phyloP scores from a whole-genome alignment of 371 early-diverging fungal species.

The Zancudomyces culisetae region DNA sequence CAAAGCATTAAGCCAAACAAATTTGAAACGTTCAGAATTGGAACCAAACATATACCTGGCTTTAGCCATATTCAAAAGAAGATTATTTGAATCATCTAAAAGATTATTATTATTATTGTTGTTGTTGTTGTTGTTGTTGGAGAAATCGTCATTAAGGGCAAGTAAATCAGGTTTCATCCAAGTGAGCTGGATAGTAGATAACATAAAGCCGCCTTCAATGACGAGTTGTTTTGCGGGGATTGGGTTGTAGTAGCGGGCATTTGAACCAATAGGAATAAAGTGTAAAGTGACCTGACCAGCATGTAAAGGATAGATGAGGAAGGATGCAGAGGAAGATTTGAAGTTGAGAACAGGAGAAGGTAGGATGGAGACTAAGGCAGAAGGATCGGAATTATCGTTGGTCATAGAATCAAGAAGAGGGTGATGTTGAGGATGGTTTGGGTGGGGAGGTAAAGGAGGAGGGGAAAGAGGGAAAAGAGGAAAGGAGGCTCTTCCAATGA shows the following conservation, averaged over 20 bases:
- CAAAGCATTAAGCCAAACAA: neutral
- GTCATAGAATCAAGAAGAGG: neutral
- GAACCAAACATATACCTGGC: conserved; percentile 4
- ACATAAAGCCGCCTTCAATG: conserved; percentile 25
- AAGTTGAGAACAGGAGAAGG: conserved; percentile 14
- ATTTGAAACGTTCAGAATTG: neutral
- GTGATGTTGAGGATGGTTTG: neutral
- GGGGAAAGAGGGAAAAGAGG: neutral
- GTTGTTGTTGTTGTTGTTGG: neutral
- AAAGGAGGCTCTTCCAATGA: neutral
- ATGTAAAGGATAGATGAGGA: conserved; percentile 19
- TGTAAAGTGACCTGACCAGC: conserved; percentile 23
- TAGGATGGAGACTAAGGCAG: conserved; percentile 10
- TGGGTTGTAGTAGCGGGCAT: conserved; percentile 24
- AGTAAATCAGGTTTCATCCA: conserved; percentile 7
- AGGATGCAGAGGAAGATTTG: conserved; percentile 11
- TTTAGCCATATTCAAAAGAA: neutral
- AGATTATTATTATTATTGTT: neutral
- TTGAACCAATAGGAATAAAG: conserved; percentile 18
- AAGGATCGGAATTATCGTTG: conserved; percentile 1
- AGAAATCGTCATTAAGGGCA: neutral
- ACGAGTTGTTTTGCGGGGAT: conserved; percentile 20
- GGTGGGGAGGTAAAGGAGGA: too few species aligned
- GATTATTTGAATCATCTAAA: neutral
- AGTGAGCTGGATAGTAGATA: conserved; percentile 19